Evolutionary conservation across 2,329 filamentous ascomycete genomes (phyloP).

Genomic region (Cercospora brassicicola): DNA sequence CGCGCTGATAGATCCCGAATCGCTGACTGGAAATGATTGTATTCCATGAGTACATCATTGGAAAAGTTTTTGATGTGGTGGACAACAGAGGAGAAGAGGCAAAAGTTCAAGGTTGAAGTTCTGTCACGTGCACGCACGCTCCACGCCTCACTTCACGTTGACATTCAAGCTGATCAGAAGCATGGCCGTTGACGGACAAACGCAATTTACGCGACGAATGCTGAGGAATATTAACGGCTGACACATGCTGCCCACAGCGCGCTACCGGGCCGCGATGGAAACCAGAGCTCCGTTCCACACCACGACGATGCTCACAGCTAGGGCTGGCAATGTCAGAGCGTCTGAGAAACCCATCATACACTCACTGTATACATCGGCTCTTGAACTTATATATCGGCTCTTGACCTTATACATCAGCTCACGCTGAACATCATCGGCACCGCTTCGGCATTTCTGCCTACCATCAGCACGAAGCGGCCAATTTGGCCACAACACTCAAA

Average conservation of each 20-base stretch:
- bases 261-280: not conserved
- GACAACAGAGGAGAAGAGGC: not conserved
- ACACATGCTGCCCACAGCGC: not conserved
- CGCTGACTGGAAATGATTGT: not conserved
- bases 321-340: not conserved
- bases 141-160: not conserved
- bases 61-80: not conserved
- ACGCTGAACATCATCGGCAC: not conserved
- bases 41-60: not conserved
- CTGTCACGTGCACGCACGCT: not conserved
- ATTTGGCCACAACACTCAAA: not conserved
- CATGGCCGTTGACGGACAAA: not conserved
- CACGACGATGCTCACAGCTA: not conserved
- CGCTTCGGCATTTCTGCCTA: not conserved
- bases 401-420: not conserved
- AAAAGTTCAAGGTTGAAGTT: not conserved
- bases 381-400: not conserved
- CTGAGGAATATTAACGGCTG: not conserved
- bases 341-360: not conserved
- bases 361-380: not conserved
- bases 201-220: not conserved
- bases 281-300: not conserved
- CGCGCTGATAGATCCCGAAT: not conserved
- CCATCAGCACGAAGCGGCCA: not conserved
- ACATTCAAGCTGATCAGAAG: not conserved